phyloP scores from a whole-genome alignment of 352 stramenopile genomes.

The Discostella stelligera region DNA sequence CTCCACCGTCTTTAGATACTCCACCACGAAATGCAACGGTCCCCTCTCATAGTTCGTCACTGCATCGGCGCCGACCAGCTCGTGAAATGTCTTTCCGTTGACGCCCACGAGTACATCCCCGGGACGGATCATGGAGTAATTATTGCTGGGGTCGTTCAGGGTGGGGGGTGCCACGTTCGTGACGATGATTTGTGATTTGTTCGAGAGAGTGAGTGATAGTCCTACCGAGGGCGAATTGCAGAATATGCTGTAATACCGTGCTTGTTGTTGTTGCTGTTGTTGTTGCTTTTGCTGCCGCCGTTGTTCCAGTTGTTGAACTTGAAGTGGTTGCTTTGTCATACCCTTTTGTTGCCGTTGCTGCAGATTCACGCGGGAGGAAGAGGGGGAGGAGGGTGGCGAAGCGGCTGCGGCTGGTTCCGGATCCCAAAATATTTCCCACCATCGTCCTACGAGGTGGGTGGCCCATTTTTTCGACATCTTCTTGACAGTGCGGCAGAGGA shows the following conservation, averaged over 20 bases:
- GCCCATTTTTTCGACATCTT: constrained; percentile 8
- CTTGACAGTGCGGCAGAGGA: background rate
- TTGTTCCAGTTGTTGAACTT: background rate
- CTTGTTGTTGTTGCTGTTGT: constrained; percentile 1
- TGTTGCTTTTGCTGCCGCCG: constrained; percentile 5
- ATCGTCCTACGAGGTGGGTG: constrained; percentile 57
- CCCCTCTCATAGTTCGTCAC: constrained; percentile 5
- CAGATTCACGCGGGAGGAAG: background rate
- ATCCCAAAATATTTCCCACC: constrained; percentile 81
- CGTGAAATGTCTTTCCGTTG: constrained; percentile 40
- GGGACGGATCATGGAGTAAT: constrained; percentile 17
- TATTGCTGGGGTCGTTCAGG: constrained; percentile 1
- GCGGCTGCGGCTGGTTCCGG: background rate
- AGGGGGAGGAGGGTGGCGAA: background rate
- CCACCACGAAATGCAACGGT: constrained; percentile 28
- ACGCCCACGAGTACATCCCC: constrained; percentile 43
- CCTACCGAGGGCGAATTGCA: constrained; percentile 30
- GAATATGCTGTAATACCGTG: constrained; percentile 15
- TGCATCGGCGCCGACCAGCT: background rate
- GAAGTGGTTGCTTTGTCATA: background rate
- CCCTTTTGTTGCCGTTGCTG: constrained; percentile 8
- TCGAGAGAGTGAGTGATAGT: constrained; percentile 22
- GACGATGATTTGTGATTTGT: constrained; percentile 9
- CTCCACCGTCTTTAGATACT: constrained; percentile 22
- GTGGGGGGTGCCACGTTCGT: constrained; percentile 18